phyloP scores from a whole-genome alignment of 2,329 filamentous ascomycete genomes.

The Sarocladium oryzae region DNA sequence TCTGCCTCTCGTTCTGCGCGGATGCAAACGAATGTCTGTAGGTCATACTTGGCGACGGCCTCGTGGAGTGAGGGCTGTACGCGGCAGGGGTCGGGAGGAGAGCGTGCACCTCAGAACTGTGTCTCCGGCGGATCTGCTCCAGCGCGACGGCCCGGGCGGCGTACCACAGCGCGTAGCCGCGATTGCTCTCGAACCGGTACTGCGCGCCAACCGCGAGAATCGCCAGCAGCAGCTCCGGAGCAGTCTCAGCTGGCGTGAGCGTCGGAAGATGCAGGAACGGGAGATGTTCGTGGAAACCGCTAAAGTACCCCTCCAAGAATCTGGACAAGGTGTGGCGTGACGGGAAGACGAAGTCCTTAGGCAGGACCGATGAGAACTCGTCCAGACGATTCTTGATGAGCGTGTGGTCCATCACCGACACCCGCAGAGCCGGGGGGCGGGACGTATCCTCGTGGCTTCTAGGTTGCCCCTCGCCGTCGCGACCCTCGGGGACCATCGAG shows the following conservation, averaged over 20 bases:
- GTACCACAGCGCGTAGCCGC: conserved; percentile 55
- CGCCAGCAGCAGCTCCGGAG: conserved; percentile 61
- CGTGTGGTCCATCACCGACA: conserved; percentile 48
- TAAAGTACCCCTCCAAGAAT: conserved; percentile 65
- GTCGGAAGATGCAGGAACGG: conserved; percentile 63
- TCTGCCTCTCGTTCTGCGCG: conserved; percentile 48
- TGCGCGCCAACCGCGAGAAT: conserved; percentile 62
- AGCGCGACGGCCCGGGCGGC: conserved; percentile 51
- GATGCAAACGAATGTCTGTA: conserved; percentile 54
- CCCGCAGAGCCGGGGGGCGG: conserved; percentile 34
- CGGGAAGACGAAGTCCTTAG: conserved; percentile 59
- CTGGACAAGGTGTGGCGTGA: conserved; percentile 62
- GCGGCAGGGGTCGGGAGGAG: conserved; percentile 50
- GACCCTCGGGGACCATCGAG: conserved; percentile 46
- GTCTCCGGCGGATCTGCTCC: conserved; percentile 51
- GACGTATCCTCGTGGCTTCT: conserved; percentile 23
- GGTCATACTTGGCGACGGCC: conserved; percentile 50
- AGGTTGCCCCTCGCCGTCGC: conserved; percentile 28
- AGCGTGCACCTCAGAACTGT: conserved; percentile 51
- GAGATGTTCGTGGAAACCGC: conserved; percentile 54
- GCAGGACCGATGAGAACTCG: conserved; percentile 54
- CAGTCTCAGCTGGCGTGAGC: conserved; percentile 55
- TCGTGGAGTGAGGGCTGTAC: conserved; percentile 54
- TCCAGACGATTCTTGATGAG: conserved; percentile 52
- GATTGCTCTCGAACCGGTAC: conserved; percentile 55